Evolutionary conservation across 768 basidiomycete species (phyloP).

Genomic region (Porpolomopsis calyptriformis): DNA sequence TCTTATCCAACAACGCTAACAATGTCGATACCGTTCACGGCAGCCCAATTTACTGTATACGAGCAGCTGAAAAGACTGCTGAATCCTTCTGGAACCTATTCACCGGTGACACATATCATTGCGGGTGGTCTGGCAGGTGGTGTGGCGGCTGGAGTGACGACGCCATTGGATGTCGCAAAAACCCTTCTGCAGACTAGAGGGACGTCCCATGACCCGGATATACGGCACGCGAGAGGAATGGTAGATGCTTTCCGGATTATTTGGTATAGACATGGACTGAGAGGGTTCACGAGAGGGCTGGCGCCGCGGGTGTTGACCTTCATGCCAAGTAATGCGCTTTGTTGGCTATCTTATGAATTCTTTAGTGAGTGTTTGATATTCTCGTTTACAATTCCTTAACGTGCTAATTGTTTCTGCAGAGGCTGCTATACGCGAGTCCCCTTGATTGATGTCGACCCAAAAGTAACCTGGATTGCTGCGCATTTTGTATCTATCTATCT

Average conservation of each 20-base stretch:
- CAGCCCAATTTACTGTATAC: slow-evolving; percentile 95
- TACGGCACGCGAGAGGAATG: slow-evolving; percentile 78
- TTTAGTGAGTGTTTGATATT: slow-evolving; percentile 63
- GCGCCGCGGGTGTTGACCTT: slow-evolving; percentile 87
- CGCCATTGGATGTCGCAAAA: slow-evolving; percentile 95
- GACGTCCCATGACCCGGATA: slow-evolving; percentile 73
- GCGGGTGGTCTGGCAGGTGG: slow-evolving; percentile 91
- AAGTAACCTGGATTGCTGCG: neutral
- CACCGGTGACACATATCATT: slow-evolving; percentile 84
- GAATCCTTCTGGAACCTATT: slow-evolving; percentile 82
- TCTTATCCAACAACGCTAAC: slow-evolving; percentile 97
- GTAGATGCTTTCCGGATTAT: slow-evolving; percentile 82
- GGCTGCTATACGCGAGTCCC: slow-evolving; percentile 43
- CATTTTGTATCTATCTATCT: neutral
- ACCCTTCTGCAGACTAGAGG: slow-evolving; percentile 94
- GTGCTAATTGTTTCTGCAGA: slow-evolving; percentile 28
- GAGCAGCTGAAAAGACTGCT: slow-evolving; percentile 80
- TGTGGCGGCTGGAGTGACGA: slow-evolving; percentile 91
- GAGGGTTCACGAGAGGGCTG: slow-evolving; percentile 79
- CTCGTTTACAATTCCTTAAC: neutral
- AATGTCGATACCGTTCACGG: slow-evolving; percentile 96
- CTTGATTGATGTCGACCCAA: neutral
- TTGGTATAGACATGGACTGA: slow-evolving; percentile 73
- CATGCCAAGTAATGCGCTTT: slow-evolving; percentile 94
- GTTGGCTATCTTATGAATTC: slow-evolving; percentile 97